phyloP scores from a whole-genome alignment of 2,329 filamentous ascomycete species.

The Cordyceps cicadae region DNA sequence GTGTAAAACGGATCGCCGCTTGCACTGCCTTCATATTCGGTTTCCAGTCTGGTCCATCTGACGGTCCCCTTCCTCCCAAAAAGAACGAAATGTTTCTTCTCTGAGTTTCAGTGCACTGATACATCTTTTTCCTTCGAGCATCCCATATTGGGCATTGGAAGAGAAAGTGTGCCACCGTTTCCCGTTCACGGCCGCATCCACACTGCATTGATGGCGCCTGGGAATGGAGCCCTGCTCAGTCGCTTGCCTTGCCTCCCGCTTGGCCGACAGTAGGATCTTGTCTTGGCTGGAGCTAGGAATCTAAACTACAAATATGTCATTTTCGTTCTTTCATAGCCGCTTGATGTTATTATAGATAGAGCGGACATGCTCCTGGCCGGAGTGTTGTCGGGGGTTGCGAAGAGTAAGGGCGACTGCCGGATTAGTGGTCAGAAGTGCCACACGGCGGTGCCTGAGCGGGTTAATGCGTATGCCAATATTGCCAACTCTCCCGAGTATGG shows the following conservation, averaged over 20 bases:
- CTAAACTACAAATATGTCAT: background rate
- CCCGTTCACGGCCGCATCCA: constrained; percentile 9
- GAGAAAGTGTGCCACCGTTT: constrained; percentile 10
- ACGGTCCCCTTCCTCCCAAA: background rate
- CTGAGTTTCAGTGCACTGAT: constrained; percentile 1
- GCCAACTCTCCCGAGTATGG: too few species aligned
- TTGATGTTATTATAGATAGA: too few species aligned
- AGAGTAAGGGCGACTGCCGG: too few species aligned
- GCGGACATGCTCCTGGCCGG: too few species aligned
- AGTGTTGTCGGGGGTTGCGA: too few species aligned
- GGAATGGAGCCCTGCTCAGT: background rate
- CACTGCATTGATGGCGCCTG: background rate
- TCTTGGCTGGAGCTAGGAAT: background rate
- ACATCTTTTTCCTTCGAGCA: background rate
- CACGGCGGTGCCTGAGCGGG: too few species aligned
- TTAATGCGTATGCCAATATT: too few species aligned
- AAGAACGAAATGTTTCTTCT: constrained; percentile 2
- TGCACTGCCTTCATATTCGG: background rate
- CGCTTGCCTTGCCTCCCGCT: background rate
- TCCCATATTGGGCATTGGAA: constrained; percentile 10
- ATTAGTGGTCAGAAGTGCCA: too few species aligned
- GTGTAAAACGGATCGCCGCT: background rate
- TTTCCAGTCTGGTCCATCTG: background rate
- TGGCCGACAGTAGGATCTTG: background rate
- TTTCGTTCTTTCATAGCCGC: background rate